Evolutionary conservation across 345 rosid genomes (phyloP).

Genomic region (Dimocarpus longan): DNA sequence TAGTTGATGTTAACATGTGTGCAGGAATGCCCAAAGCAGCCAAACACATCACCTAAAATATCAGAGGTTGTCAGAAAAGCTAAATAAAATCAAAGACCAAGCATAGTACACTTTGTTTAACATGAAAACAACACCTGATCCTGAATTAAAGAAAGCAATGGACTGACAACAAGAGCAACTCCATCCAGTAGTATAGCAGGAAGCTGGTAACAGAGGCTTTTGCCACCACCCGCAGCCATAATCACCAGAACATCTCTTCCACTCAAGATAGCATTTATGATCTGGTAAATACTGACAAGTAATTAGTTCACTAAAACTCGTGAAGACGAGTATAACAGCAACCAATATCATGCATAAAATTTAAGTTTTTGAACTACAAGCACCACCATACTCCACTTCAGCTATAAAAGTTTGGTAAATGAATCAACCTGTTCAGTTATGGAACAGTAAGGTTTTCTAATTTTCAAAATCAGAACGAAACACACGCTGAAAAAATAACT

Average conservation of each 20-base stretch:
- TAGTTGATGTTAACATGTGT: slow-evolving; percentile 78
- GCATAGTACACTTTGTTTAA: neutral
- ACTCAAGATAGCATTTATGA: slow-evolving; percentile 81
- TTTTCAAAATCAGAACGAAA: neutral
- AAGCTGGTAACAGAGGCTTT: slow-evolving; percentile 97
- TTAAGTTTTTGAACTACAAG: neutral
- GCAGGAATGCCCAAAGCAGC: slow-evolving; percentile 85
- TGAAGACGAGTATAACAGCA: neutral
- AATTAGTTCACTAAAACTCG: slow-evolving; percentile 10
- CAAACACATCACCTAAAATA: slow-evolving; percentile 86
- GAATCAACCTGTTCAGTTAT: neutral
- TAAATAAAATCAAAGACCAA: neutral
- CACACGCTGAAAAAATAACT: neutral
- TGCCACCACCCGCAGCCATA: slow-evolving; percentile 99
- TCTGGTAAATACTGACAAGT: slow-evolving; percentile 42
- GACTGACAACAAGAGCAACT: slow-evolving; percentile 85
- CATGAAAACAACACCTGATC: slow-evolving; percentile 67
- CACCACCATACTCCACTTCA: no score
- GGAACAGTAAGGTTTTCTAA: neutral
- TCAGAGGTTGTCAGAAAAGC: slow-evolving; percentile 4
- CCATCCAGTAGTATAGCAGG: slow-evolving; percentile 78
- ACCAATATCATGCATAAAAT: neutral
- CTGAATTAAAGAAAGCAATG: slow-evolving; percentile 89
- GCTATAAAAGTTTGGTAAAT: neutral
- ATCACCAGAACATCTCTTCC: slow-evolving; percentile 86